phyloP scores from a whole-genome alignment of 768 basidiomycete species.

The Exidia glandulosa region DNA sequence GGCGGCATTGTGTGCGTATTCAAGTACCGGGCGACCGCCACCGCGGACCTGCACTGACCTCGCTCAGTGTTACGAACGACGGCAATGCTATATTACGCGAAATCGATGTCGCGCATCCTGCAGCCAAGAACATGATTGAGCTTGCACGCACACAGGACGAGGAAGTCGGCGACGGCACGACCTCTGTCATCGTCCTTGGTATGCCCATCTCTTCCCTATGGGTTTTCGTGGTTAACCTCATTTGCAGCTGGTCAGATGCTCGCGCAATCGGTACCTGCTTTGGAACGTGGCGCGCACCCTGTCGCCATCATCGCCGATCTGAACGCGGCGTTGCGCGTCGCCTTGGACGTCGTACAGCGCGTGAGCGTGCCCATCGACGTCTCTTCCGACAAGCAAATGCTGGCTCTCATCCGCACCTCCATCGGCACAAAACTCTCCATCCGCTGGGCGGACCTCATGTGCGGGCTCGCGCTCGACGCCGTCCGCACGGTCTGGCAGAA shows the following conservation, averaged over 20 bases:
- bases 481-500: constrained; percentile 80
- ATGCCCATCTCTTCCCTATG: constrained; percentile 12
- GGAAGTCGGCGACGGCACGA: constrained; percentile 98
- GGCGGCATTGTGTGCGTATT: constrained; percentile 80
- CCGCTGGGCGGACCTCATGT: constrained; percentile 97
- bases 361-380: constrained; percentile 89
- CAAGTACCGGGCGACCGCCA: not conserved
- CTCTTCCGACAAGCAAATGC: constrained; percentile 79
- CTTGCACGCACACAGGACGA: constrained; percentile 96
- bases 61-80: constrained; percentile 80
- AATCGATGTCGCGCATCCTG: constrained; percentile 97
- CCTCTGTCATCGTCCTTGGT: constrained; percentile 97
- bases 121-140: constrained; percentile 99
- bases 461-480: constrained; percentile 83
- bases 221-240: not conserved
- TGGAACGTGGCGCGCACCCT: constrained; percentile 96
- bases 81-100: constrained; percentile 98
- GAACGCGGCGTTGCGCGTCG: constrained; percentile 90
- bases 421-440: constrained; percentile 97
- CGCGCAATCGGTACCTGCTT: constrained; percentile 83
- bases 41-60: not conserved
- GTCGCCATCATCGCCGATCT: constrained; percentile 98
- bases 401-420: constrained; percentile 92
- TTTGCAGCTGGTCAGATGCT: constrained; percentile 86
- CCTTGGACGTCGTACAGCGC: constrained; percentile 75